Base-by-base conservation (phyloP, 1,284 basidiomycete species). In the Naganishia sp. region DNA sequence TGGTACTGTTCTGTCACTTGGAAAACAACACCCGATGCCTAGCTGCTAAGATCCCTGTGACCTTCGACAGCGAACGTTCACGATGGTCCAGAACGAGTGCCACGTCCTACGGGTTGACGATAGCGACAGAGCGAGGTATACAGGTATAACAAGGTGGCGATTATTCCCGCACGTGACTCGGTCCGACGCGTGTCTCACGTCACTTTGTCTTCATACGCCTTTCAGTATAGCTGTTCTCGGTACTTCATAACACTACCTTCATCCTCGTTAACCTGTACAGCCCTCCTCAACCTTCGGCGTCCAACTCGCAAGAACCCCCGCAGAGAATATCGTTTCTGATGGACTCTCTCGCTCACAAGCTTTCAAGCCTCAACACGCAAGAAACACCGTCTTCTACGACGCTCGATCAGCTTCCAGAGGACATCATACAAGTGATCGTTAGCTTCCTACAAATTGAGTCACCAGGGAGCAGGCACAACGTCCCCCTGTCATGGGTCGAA, bases 341-440 rank as follows among this genome's bases (percentile, higher is more conserved):
- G 58, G 58, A 49, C 13, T 28, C 47, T 23, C 47, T 61, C 7
- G n/a, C 47, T 6, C 23, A 42, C 45, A 25, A 25, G 17, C 47
- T 60, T 18, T n/a, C 18, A 32, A 2, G 31, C 32, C 28, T 60
- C 7, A 35, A 10, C 11, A 60, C 57, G 5, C 6, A n/a, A 2
- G 47, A 42, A 39, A 28, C 13, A 3, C 6, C 39, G 13, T 41
- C 55, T n/a, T 31, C 35, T 15, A 43, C 42, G 17, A 61, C n/a
- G 2, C 58, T 61, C 15, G 58, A 61, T 25, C 32, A 35, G 10
- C 39, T 61, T 25, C 58, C 58, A 6, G 58, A 42, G 41, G 58
- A 61, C 21, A 41, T 61, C 32, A 43, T 61, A 7, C 47, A 51
- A 42, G n/a, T 61, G n/a, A 28, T 61, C 47, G 50, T 61, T 46